Conservation (phyloP, 164 flowering plant species). For the Tinospora cordifolia region DNA sequence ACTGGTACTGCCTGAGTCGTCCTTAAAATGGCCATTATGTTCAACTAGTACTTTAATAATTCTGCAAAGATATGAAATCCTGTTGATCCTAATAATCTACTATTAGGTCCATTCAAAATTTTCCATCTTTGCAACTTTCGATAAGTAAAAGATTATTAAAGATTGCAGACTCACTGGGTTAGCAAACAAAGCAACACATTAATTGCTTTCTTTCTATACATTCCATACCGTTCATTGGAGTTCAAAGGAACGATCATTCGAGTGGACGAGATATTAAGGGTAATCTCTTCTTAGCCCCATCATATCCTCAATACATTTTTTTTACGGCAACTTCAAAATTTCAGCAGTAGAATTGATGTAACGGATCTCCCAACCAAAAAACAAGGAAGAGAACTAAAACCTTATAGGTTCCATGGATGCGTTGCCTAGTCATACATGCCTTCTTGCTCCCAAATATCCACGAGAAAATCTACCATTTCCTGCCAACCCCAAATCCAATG, state of each 20-base stretch:
- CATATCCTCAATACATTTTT: no score
- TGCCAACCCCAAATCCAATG: constrained; percentile 12
- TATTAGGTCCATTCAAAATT: no score
- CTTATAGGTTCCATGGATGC: background rate
- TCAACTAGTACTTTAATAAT: no score
- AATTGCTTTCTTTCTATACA: background rate
- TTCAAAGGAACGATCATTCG: background rate
- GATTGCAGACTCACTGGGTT: background rate
- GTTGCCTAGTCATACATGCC: constrained; percentile 58
- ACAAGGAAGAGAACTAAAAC: no score
- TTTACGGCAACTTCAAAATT: background rate
- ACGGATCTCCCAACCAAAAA: background rate
- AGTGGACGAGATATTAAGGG: background rate
- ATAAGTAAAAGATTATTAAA: background rate
- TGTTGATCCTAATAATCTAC: no score
- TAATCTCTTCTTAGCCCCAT: no score
- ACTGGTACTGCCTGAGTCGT: no score
- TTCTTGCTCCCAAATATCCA: constrained; percentile 82
- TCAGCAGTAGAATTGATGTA: background rate
- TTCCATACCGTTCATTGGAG: background rate
- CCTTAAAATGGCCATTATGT: no score
- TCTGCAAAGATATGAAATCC: no score
- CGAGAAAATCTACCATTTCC: constrained; percentile 83
- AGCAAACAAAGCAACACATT: background rate
- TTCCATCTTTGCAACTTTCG: no score